A percentile compares a stretch with the other conserved stretches of the same genome.
phyloP scores from a whole-genome alignment of 257 asterid species.

The Nicotiana noctiflora region DNA sequence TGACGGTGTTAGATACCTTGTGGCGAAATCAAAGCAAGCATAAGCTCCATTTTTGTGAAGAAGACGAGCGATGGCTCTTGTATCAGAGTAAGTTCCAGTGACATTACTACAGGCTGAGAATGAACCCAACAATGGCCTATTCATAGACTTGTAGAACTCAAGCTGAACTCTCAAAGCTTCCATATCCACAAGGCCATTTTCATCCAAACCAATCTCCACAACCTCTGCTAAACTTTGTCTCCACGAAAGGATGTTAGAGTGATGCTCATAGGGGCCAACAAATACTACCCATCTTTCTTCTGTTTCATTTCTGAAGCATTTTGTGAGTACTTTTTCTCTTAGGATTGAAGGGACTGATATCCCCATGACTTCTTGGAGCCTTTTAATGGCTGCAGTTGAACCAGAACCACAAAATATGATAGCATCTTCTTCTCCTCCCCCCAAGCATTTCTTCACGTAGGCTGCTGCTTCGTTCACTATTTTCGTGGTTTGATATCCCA shows the following conservation, averaged over 20 bases:
- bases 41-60: slow-evolving; percentile 56
- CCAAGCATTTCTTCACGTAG: slow-evolving; percentile 58
- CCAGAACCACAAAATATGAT: slow-evolving; percentile 65
- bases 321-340: slow-evolving; percentile 31
- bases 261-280: slow-evolving; percentile 76
- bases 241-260: slow-evolving; percentile 73
- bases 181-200: slow-evolving; percentile 42
- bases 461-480: slow-evolving; percentile 37
- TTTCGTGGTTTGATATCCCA: slow-evolving; percentile 44
- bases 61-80: slow-evolving; percentile 37
- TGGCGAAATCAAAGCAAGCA: slow-evolving; percentile 65
- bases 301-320: slow-evolving; percentile 12
- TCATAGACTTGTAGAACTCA: slow-evolving; percentile 17
- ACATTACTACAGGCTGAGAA: slow-evolving; percentile 84
- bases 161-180: slow-evolving; percentile 34
- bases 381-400: slow-evolving; percentile 57
- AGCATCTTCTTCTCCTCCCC: slow-evolving; percentile 43
- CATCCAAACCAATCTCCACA: slow-evolving; percentile 57
- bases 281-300: slow-evolving; percentile 60
- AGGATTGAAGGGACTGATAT: slow-evolving; percentile 40
- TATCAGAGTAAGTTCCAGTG: slow-evolving; percentile 50
- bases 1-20: slow-evolving; percentile 30
- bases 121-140: slow-evolving; percentile 53
- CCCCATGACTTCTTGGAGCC: slow-evolving; percentile 72
- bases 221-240: slow-evolving; percentile 71